Evolutionary conservation across 371 early-diverging fungal genomes (phyloP).

Genomic region (Blakeslea trispora): DNA sequence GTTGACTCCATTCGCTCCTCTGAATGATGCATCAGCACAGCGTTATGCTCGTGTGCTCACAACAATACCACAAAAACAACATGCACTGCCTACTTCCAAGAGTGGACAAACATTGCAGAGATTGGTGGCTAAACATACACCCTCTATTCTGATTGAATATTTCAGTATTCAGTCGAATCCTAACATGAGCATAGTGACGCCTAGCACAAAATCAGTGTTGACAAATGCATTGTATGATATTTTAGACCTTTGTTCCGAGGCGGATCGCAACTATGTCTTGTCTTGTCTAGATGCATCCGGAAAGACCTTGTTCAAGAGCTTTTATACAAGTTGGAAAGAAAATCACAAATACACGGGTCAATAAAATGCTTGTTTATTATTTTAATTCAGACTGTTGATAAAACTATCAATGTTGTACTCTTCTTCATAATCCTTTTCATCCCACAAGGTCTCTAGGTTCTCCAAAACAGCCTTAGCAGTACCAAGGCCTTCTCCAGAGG

Average conservation of each 20-base stretch:
- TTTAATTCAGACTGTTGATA: slow-evolving; percentile 69
- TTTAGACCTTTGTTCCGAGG: slow-evolving; percentile 69
- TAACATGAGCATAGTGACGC: slow-evolving; percentile 53
- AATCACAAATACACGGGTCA: slow-evolving; percentile 67
- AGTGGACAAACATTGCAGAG: slow-evolving; percentile 26
- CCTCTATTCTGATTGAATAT: slow-evolving; percentile 66
- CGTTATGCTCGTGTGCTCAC: slow-evolving; percentile 59
- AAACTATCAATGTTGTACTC: slow-evolving; percentile 85
- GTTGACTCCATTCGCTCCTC: slow-evolving; percentile 40
- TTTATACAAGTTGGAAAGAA: slow-evolving; percentile 60
- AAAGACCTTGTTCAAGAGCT: slow-evolving; percentile 56
- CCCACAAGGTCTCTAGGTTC: slow-evolving; percentile 88
- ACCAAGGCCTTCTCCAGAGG: slow-evolving; percentile 31
- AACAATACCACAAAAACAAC: slow-evolving; percentile 37
- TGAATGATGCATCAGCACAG: slow-evolving; percentile 52
- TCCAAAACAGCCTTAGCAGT: slow-evolving; percentile 81
- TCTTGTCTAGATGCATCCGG: slow-evolving; percentile 61
- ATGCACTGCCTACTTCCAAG: neutral
- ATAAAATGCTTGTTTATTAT: slow-evolving; percentile 23
- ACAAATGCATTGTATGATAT: slow-evolving; percentile 67
- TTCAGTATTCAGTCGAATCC: slow-evolving; percentile 65
- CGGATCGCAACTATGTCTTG: slow-evolving; percentile 70
- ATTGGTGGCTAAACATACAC: slow-evolving; percentile 71
- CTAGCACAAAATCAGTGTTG: slow-evolving; percentile 55
- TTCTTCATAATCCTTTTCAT: slow-evolving; percentile 93